These are phyloP conservation scores for Diddensiella transvaalensis DNA, from an alignment of 805 yeast species.

Conservation along the genomic window DNA sequence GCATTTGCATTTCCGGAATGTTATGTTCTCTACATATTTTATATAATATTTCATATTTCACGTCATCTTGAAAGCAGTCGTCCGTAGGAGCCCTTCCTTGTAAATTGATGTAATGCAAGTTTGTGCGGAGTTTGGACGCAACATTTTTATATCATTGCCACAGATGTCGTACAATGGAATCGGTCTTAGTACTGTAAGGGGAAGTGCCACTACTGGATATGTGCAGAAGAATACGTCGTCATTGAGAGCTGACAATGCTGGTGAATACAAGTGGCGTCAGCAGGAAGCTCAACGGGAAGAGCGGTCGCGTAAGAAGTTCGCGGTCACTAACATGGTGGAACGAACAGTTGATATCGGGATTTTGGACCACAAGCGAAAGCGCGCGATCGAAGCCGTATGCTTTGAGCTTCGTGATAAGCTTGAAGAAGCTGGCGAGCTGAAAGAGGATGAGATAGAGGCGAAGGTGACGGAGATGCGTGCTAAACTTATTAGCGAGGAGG, in stretches of 20 bases:
- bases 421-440: conserved; percentile 26
- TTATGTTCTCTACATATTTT: too few relatives aligned
- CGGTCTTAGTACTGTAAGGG: conserved; percentile 34
- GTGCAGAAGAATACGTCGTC: conserved; percentile 29
- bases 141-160: too few relatives aligned
- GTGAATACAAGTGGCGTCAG: conserved; percentile 23
- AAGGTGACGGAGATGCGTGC: conserved; percentile 21
- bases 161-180: conserved; percentile 38
- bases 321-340: conserved; percentile 15
- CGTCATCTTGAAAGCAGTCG: too few relatives aligned
- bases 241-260: conserved; percentile 13
- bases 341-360: conserved; percentile 26
- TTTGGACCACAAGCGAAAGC: conserved; percentile 27
- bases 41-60: too few relatives aligned
- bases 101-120: too few relatives aligned
- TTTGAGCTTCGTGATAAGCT: conserved; percentile 26
- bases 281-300: conserved; percentile 11
- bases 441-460: conserved; percentile 23
- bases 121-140: too few relatives aligned
- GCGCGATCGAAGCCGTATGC: conserved; percentile 30
- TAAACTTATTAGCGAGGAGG: conserved; percentile 15
- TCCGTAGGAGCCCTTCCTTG: too few relatives aligned
- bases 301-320: conserved; percentile 8
- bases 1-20: too few relatives aligned
- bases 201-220: conserved; percentile 36